A percentile compares a stretch with the other conserved stretches of the same genome.
phyloP scores from a whole-genome alignment of 2,329 filamentous ascomycete genomes.

The Epichloe sp. region DNA sequence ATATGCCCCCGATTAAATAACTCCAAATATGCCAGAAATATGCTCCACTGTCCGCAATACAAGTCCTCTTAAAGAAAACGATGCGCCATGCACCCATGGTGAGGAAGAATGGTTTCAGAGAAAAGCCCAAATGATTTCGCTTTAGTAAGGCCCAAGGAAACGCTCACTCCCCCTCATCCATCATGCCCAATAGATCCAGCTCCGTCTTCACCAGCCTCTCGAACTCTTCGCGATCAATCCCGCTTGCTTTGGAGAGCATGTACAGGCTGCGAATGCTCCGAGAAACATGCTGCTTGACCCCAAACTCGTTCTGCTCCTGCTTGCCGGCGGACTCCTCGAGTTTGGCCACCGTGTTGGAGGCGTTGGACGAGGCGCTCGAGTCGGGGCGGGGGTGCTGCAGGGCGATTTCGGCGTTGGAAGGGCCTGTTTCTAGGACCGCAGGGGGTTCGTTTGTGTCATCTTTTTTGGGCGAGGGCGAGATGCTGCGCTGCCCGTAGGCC shows the following conservation, averaged over 20 bases:
- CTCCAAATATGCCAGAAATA: no score
- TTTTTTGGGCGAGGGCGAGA: neutral
- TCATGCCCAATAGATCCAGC: conserved; percentile 53
- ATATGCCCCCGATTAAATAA: no score
- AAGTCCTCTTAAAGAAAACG: no score
- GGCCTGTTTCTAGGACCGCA: neutral
- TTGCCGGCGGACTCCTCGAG: conserved; percentile 42
- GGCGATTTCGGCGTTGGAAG: conserved; percentile 10
- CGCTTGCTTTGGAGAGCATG: conserved; percentile 53
- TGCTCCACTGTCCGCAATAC: no score
- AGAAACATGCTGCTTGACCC: conserved; percentile 66
- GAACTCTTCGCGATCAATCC: conserved; percentile 65
- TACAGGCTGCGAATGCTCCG: conserved; percentile 67
- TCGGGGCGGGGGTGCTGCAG: conserved; percentile 44
- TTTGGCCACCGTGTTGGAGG: conserved; percentile 45
- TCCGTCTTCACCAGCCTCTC: conserved; percentile 58
- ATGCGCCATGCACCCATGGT: no score
- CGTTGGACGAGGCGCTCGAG: conserved; percentile 44
- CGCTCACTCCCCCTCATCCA: conserved; percentile 41
- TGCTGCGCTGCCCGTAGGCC: conserved; percentile 10
- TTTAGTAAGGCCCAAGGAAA: no score
- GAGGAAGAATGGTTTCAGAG: no score
- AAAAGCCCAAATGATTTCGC: no score
- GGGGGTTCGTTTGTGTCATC: conserved; percentile 13
- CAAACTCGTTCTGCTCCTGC: conserved; percentile 53